Evolutionary conservation across 257 asterid species (phyloP).

Genomic region (Linaria vulgaris): DNA sequence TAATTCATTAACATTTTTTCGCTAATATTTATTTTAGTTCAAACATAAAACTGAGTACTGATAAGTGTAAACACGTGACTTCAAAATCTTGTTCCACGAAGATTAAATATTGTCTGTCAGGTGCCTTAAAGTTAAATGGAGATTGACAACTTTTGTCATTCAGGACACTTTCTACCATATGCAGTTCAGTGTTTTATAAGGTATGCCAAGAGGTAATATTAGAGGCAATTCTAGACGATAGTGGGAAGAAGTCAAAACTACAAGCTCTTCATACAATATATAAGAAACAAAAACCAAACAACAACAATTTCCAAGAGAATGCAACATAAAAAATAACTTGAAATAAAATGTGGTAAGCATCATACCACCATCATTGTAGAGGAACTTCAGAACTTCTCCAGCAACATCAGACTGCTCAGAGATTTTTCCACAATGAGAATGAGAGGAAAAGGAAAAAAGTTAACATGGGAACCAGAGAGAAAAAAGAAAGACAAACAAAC

Average conservation of each 20-base stretch:
- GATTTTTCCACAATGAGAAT: conserved; percentile 20
- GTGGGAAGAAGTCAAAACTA: neutral
- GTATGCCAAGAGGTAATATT: neutral
- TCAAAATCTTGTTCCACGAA: no score
- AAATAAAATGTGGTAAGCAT: conserved; percentile 5
- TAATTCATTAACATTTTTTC: no score
- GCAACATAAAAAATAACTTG: neutral
- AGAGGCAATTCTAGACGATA: neutral
- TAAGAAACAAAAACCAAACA: no score
- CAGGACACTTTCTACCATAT: neutral
- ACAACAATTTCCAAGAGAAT: no score
- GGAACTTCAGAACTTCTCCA: conserved; percentile 84
- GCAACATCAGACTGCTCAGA: conserved; percentile 67
- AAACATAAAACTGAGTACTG: no score
- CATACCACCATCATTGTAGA: conserved; percentile 78
- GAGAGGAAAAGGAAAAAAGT: conserved; percentile 15
- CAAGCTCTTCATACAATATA: no score
- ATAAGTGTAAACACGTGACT: no score
- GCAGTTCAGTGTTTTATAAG: neutral
- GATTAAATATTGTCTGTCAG: no score
- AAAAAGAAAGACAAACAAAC: neutral
- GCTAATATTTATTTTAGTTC: no score
- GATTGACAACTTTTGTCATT: neutral
- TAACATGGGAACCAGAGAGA: conserved; percentile 19
- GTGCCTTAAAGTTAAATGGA: no score